Conservation (phyloP, 164 flowering plant genomes). For the Magnolia kwangsiensis region DNA sequence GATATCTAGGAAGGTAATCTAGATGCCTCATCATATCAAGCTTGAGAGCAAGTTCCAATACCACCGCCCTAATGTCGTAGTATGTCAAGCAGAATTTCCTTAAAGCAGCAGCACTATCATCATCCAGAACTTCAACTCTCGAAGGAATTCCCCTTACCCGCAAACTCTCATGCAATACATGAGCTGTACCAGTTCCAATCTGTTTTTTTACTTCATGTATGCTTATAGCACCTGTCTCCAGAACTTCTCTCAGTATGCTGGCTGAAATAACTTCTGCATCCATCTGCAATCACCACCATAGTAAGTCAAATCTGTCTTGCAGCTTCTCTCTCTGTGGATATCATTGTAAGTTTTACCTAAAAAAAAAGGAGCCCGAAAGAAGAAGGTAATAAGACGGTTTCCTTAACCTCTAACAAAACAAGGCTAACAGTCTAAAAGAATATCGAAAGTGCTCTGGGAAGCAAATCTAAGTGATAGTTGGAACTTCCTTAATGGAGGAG, state of each 20-base stretch:
- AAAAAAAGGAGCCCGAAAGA: background rate
- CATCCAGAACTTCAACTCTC: slow-evolving; percentile 57
- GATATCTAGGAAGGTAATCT: slow-evolving; percentile 66
- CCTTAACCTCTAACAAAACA: background rate
- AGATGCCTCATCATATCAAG: slow-evolving; percentile 86
- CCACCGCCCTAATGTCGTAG: slow-evolving; percentile 76
- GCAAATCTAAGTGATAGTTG: background rate
- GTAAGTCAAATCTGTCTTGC: background rate
- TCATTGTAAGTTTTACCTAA: background rate
- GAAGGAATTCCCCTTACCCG: slow-evolving; percentile 57
- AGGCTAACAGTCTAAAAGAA: background rate
- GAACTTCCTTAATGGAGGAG: background rate
- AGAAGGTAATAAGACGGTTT: background rate
- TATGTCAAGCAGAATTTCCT: slow-evolving; percentile 78
- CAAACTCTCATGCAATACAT: slow-evolving; percentile 71
- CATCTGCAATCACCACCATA: slow-evolving; percentile 51
- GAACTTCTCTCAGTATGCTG: slow-evolving; percentile 56
- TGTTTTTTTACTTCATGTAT: slow-evolving; percentile 45
- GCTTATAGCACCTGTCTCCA: slow-evolving; percentile 58
- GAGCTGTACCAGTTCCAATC: slow-evolving; percentile 66
- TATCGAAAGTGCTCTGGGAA: background rate
- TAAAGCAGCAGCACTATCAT: slow-evolving; percentile 58
- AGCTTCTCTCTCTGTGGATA: background rate
- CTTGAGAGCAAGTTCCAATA: slow-evolving; percentile 65
- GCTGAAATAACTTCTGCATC: slow-evolving; percentile 95